Percentiles rank a stretch among this genome's conserved stretches.
These are phyloP conservation scores for Inga laurina DNA, from an alignment of 306 rosid genomes.

Conservation along the genomic window DNA sequence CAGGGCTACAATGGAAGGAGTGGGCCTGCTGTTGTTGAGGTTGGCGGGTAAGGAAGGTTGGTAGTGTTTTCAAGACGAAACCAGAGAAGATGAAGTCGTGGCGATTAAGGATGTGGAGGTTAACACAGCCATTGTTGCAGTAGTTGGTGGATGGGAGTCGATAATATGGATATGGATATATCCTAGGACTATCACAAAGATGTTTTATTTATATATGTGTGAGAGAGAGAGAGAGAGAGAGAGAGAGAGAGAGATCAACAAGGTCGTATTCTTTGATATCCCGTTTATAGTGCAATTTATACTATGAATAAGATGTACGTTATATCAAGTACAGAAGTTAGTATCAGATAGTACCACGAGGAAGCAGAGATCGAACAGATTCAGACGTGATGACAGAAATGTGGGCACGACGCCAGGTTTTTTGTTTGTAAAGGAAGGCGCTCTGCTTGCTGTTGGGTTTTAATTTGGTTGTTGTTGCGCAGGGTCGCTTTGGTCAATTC, in stretches of 20 bases:
- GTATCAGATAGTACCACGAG: neutral
- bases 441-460: neutral
- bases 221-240: neutral
- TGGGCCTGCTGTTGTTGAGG: slow-evolving; percentile 18
- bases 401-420: neutral
- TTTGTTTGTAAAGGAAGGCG: neutral
- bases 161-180: no score
- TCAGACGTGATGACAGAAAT: neutral
- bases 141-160: neutral
- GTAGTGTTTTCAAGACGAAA: slow-evolving; percentile 30
- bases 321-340: no score
- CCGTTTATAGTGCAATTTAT: no score
- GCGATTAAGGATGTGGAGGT: slow-evolving; percentile 34
- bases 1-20: slow-evolving; percentile 29
- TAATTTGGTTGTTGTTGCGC: neutral
- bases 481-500: neutral
- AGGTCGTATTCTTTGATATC: no score
- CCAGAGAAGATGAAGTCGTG: slow-evolving; percentile 13
- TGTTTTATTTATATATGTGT: neutral
- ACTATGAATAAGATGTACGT: no score
- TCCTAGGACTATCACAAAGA: neutral
- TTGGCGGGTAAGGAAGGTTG: slow-evolving; percentile 36
- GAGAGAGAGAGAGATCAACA: no score
- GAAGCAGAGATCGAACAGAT: neutral
- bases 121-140: slow-evolving; percentile 44